Evolutionary conservation across 345 rosid genomes (phyloP), one percentile per base, ranked within the genome.

Genomic region (Jatropha curcas): DNA sequence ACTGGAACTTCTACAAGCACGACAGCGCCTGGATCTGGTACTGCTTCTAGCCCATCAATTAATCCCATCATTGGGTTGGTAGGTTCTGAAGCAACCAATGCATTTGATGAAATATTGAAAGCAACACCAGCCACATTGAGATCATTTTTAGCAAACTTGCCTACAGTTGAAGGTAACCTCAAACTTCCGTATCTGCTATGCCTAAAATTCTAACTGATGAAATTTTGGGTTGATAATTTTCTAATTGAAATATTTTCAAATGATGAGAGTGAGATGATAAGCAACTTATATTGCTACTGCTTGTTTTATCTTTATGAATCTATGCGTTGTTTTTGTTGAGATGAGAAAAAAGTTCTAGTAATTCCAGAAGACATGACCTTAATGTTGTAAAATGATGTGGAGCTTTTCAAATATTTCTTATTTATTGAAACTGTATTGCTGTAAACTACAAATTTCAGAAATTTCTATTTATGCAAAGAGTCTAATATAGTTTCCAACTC

Each of bases 91-190:
- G 60, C 86, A 70, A 60, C 84, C 70, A 77, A 66, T 74, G 73
- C 82, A 46, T 71, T 84, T 64, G 92, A 88, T 55, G 98, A 92
- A 68, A 74, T 87, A 72, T 72, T 88, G 82, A 94, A 88, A 87
- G 93, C 86, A 48, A 86, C 97, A 74, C 92, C 98, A 31, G 91
- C 96, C 71, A 85, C 92, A 73, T 64, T 92, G 80, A 52, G 83
- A 41, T 86, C 93, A 30, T 88, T 94, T 84, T 79, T 92, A 79
- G 86, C 90, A 27, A 89, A 78, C 80, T 82, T 94, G 87, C 98
- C 98, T 52, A 60, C 53, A 27, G 80, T 88, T 50, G 97, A 92
- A 67, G 97, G 98, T 94, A 74, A 50, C 60, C 34, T 76, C 64
- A 65, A 73, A 67, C 56, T 68, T 79, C 22, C 2, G 34, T 51